These are phyloP conservation scores for Hypoxylon sp. DNA, from an alignment of 2,329 filamentous ascomycete genomes.

Conservation along the genomic window DNA sequence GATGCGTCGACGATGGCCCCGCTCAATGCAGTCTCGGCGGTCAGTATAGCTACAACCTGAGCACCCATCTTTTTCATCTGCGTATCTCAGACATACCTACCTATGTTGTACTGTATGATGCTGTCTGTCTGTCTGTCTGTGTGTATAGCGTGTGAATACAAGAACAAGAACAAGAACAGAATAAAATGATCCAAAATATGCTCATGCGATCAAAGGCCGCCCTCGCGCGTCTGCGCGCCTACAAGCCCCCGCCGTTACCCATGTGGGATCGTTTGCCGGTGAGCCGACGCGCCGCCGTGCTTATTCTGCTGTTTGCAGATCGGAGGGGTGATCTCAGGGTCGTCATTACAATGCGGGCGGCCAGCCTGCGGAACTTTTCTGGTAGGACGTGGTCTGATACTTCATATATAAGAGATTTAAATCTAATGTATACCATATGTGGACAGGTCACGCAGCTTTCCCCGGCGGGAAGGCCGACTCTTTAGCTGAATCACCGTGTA, in stretches of 20 bases:
- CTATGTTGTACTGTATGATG: neutral
- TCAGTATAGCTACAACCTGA: conserved; percentile 51
- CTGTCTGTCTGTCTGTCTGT: conserved; percentile 4
- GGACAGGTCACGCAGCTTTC: conserved; percentile 77
- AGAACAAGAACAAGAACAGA: conserved; percentile 3
- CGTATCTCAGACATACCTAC: conserved; percentile 1
- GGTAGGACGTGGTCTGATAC: conserved; percentile 50
- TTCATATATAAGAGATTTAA: neutral
- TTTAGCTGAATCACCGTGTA: conserved; percentile 67
- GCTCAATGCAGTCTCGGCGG: conserved; percentile 62
- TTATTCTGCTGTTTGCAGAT: conserved; percentile 89
- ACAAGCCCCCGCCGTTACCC: conserved; percentile 67
- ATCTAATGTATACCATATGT: conserved; percentile 6
- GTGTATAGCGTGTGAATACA: neutral
- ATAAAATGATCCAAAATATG: conserved; percentile 31
- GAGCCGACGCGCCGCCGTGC: conserved; percentile 80
- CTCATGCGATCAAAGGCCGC: conserved; percentile 59
- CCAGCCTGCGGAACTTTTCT: conserved; percentile 72
- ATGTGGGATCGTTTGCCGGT: conserved; percentile 69
- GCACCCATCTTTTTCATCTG: conserved; percentile 12
- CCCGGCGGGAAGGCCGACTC: conserved; percentile 78
- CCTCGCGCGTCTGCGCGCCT: conserved; percentile 67
- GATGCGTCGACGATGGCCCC: conserved; percentile 66
- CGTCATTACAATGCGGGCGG: conserved; percentile 73
- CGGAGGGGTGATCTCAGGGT: conserved; percentile 78